Evolutionary conservation across 2,329 filamentous ascomycete species (phyloP), one percentile per base, ranked within the genome.

Genomic region (Dactylellina drechsleri): DNA sequence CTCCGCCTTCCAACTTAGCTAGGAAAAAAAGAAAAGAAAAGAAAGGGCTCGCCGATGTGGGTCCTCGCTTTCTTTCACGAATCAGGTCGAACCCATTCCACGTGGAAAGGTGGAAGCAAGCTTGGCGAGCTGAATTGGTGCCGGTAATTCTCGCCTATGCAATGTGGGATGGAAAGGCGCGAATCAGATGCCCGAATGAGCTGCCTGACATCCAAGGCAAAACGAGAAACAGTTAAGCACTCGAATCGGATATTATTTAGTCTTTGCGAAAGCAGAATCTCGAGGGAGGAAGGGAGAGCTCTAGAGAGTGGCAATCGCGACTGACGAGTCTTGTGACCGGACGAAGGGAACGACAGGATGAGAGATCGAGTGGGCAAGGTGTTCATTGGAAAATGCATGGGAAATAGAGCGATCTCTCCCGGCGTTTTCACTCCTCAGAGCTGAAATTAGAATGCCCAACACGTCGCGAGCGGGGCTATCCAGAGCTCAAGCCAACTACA

Each of bases 71-170:
- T 68, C 20, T 7, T 58, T 54, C 59, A 65, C 71, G 71, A 75
- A 75, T 75, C 71, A 75, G 45, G 45, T 64, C 41, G 31, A 54
- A 16, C n/a, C n/a, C 52, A 45, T n/a, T 62, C 71, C 71, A 75
- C 71, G 71, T 75, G 71, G 71, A 31, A 74, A 74, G 47, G 31
- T 50, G 54, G 40, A 60, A 66, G 41, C 47, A 62, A 67, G 52
- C 61, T 66, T 74, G 62, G 70, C 70, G 43, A 50, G 13, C 47
- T 64, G 54, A 67, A 28, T 67, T 54, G 61, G 61, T 60, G 70
- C 57, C 62, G 64, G 70, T 49, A 67, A 75, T 54, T 56, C 71
- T 68, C 71, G 71, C 64, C 64, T 68, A 68, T 75, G 71, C 68
- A 66, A 20, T 47, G 31, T 62, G 16, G 59, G 45, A 58, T 36